Conservation (phyloP, 495 filamentous ascomycete species). For the Aspergillus taichungensis region DNA sequence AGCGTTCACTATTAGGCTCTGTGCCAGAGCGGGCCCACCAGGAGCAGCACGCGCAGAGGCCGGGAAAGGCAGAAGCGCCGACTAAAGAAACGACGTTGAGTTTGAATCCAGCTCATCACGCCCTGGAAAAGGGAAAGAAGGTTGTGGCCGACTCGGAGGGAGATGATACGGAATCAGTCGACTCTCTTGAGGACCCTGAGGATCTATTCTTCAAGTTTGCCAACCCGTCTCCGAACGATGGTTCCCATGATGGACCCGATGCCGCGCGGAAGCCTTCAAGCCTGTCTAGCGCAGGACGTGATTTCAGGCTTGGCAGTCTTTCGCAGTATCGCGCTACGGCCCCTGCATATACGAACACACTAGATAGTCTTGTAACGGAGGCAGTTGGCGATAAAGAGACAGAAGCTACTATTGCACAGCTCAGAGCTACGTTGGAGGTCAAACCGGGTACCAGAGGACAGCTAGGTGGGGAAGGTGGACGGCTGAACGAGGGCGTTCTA, state of each 20-base stretch:
- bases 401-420: slow-evolving; percentile 47
- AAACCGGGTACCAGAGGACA: slow-evolving; percentile 3
- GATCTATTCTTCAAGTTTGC: slow-evolving; percentile 25
- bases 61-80: slow-evolving; percentile 8
- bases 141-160: slow-evolving; percentile 63
- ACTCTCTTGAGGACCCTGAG: slow-evolving; percentile 37
- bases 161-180: slow-evolving; percentile 52
- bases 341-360: slow-evolving; percentile 56
- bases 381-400: slow-evolving; percentile 47
- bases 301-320: slow-evolving; percentile 1
- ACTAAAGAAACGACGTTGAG: slow-evolving; percentile 11
- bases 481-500: slow-evolving; percentile 36
- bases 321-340: slow-evolving; percentile 7
- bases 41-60: slow-evolving; percentile 9
- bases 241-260: slow-evolving; percentile 6
- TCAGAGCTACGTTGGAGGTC: slow-evolving; percentile 35
- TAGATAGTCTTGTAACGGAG: slow-evolving; percentile 56
- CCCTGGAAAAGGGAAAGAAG: slow-evolving; percentile 40
- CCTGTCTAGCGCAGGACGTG: background rate
- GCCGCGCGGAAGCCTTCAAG: slow-evolving; percentile 8
- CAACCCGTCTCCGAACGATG: slow-evolving; percentile 7
- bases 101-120: slow-evolving; percentile 28
- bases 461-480: slow-evolving; percentile 3
- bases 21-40: slow-evolving; percentile 1
- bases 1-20: slow-evolving; percentile 7